Base-by-base conservation (phyloP, 148 eudicot species). In the Rheum nobile region DNA sequence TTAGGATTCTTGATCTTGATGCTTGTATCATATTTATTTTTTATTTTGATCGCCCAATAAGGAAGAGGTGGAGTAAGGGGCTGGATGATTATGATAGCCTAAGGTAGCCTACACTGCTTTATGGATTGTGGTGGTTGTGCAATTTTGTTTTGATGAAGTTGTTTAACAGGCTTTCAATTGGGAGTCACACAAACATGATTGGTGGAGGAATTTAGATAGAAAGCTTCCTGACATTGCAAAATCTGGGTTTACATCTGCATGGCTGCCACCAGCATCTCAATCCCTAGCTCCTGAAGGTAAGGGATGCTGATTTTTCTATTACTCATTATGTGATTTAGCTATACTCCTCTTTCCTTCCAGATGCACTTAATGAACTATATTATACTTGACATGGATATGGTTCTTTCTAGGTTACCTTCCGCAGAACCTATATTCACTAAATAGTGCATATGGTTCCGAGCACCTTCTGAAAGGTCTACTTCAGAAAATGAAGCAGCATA, bases 391-490 rank as follows among this genome's bases (percentile, higher is more conserved):
- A 29, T 13, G 71, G 55, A 46, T 17, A 38, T 74, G 12, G 14
- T 61, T 48, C 12, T 59, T 76, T 77, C 26, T 82, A 93, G 98
- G 98, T 73, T 93, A 93, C 78, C 95, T 93, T 75, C 98, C 98
- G 5, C 98, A 93, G 81, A 83, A 93, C 80, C 89, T 93, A 3
- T 93, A 86, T 76, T 91, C 98, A 55, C 95, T 91, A 10, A 74
- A 93, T 80, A 86, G 97, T 69, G 83, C 88, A 50, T 93, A 93
- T 81, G 98, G 98, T 67, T 91, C 95, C 77, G 95, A 91, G 74
- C 67, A 81, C 34, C 83, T 70, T 55, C 82, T 93, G 74, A 89
- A 84, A 75, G 87, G 89, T 73, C 79, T 93, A 77, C 89, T 93
- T 67, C 78, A 86, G 31, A 89, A 85, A 77, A 84, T 93, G 95